Percentiles rank a stretch among this genome's conserved stretches.
phyloP scores from a whole-genome alignment of 345 rosid species.

The Ceriops decandra region DNA sequence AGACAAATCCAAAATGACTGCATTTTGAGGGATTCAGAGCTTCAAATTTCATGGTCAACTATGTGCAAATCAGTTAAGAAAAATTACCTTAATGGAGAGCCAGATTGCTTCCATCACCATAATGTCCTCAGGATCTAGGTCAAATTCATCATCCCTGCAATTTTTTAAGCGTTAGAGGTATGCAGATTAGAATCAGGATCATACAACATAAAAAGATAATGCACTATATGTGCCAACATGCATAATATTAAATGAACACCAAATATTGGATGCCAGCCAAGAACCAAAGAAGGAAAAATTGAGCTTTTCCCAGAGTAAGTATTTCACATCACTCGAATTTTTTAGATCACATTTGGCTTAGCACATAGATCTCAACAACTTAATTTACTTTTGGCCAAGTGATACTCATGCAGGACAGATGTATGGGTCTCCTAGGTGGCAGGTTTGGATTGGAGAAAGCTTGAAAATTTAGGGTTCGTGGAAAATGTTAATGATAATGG shows the following conservation, averaged over 20 bases:
- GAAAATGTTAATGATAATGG: no score
- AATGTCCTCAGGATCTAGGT: conserved; percentile 91
- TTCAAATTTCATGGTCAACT: not conserved
- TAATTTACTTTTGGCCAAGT: not conserved
- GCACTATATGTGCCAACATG: no score
- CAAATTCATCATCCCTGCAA: conserved; percentile 84
- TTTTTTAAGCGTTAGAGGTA: conserved; percentile 11
- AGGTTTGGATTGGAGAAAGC: no score
- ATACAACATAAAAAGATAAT: no score
- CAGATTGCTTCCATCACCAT: conserved; percentile 98
- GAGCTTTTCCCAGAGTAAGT: not conserved
- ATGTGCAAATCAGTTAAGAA: not conserved
- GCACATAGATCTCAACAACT: not conserved
- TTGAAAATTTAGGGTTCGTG: no score
- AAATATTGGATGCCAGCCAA: no score
- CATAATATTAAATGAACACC: no score
- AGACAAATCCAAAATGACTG: no score
- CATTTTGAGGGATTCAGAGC: not conserved
- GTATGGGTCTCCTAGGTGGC: no score
- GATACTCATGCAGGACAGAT: not conserved
- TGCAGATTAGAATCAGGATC: no score
- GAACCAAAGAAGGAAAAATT: not conserved
- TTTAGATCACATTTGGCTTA: not conserved
- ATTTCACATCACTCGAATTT: not conserved
- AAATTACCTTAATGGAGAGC: conserved; percentile 83